Evolutionary conservation across 148 eudicot genomes (phyloP).

Genomic region (Hydrangea macrophylla): DNA sequence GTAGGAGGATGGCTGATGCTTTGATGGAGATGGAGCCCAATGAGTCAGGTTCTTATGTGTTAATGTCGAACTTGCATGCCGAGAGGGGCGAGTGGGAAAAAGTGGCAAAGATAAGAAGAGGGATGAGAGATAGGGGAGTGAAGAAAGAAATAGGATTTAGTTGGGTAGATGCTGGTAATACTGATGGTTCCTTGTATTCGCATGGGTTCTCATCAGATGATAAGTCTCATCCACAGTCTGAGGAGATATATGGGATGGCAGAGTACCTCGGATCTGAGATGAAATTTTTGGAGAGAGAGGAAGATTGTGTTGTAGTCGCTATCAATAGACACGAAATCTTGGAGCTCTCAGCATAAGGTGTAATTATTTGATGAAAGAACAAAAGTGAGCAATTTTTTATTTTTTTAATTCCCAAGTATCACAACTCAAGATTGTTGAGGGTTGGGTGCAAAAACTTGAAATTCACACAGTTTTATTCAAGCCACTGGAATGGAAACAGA

Average conservation of each 20-base stretch:
- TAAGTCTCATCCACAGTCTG: constrained; percentile 56
- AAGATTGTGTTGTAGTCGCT: constrained; percentile 8
- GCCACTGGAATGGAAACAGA: no score
- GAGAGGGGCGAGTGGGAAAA: constrained; percentile 86
- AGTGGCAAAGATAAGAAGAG: constrained; percentile 57
- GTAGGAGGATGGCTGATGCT: constrained; percentile 42
- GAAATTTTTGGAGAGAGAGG: constrained; percentile 44
- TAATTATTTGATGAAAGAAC: no score
- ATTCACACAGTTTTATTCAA: no score
- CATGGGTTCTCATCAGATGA: constrained; percentile 81
- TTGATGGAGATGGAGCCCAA: constrained; percentile 66
- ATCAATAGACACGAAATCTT: not conserved
- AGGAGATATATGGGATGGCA: constrained; percentile 66
- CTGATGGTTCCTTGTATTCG: constrained; percentile 39
- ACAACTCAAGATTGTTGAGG: no score
- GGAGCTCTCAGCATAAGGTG: not conserved
- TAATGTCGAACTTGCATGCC: constrained; percentile 85
- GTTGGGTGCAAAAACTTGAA: no score
- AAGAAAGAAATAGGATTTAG: constrained; percentile 86
- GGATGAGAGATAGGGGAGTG: constrained; percentile 72
- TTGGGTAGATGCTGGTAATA: constrained; percentile 73
- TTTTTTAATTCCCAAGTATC: no score
- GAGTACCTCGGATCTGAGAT: constrained; percentile 55
- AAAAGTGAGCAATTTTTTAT: no score
- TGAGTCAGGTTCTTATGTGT: constrained; percentile 75